Evolutionary conservation across 805 yeast genomes (phyloP), one percentile per base, ranked within the genome.

Genomic region (Metschnikowia amazonensis): DNA sequence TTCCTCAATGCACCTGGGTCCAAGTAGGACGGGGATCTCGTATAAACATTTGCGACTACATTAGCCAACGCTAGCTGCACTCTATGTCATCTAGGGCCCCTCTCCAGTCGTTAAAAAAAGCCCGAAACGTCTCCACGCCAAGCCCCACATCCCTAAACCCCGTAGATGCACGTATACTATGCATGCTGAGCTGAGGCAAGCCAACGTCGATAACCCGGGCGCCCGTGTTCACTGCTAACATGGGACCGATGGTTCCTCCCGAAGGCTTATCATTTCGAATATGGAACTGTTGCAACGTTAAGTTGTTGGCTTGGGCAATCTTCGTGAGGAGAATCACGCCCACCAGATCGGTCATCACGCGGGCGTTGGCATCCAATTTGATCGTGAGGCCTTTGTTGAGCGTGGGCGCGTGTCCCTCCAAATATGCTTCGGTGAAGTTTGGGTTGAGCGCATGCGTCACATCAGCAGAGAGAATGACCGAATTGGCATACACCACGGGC

Each of bases 231-330:
- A 55, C 53, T 2, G 72, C 65, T 52, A 70, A 51, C 41, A 63
- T 61, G 1, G 76, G 75, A 1, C 76, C 76, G 39, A 70, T 71
- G 10, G 76, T 71, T 9, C 72, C 65, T 3, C 76, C 76, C 2
- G 70, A 65, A 16, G 69, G 57, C n/a, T 59, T 57, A 45, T 67
- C 75, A 48, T 71, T 71, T 20, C 73, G 57, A 24, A 70, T 64
- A 44, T 70, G 75, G 45, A 71, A 71, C 25, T 55, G 57, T 47
- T 71, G 76, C 23, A 71, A 48, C 29, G 58, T 50, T 3, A 65
- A 56, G 14, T 52, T 58, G 36, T 60, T 50, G 21, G 47, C 46
- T 8, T 47, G 28, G 9, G 67, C 60, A n/a, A 70, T 55, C 10
- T 50, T 34, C 34, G 54, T 44, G 48, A 70, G 44, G 10, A 70